Conservation (phyloP, 2,329 filamentous ascomycete genomes). For the Microdochium nivale region DNA sequence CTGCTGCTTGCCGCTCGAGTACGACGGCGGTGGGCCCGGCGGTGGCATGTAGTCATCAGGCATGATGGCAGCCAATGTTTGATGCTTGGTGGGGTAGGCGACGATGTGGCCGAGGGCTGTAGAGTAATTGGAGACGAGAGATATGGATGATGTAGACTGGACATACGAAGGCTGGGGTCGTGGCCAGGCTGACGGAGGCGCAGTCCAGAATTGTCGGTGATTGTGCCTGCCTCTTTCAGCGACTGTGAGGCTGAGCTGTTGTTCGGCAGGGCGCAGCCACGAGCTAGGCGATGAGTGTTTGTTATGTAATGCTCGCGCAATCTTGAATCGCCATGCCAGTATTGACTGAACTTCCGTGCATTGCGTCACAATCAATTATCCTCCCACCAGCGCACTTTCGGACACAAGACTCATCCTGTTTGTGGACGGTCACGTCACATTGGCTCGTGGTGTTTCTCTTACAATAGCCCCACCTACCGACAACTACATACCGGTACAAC, state of each 20-base stretch:
- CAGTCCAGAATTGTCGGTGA: no score
- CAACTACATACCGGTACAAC: no score
- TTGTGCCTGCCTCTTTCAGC: background rate
- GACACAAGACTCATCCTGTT: no score
- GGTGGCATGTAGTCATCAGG: conserved; percentile 9
- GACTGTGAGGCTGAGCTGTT: background rate
- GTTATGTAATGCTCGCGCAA: no score
- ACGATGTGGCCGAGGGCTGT: background rate
- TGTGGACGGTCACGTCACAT: no score
- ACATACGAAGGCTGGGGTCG: background rate
- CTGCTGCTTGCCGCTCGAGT: conserved; percentile 1
- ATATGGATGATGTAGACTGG: background rate
- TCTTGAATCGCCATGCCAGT: background rate
- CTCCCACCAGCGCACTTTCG: no score
- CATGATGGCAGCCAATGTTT: conserved; percentile 3
- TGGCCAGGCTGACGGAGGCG: no score
- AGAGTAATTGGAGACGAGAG: background rate
- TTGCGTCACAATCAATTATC: background rate
- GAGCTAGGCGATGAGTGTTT: background rate
- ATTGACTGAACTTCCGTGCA: background rate
- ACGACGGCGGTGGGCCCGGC: conserved; percentile 13
- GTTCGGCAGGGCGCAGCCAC: background rate
- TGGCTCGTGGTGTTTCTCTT: no score
- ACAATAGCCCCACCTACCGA: no score
- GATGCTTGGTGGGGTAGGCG: background rate